phyloP scores from a whole-genome alignment of 495 filamentous ascomycete genomes.

The Cairneyella variabilis region DNA sequence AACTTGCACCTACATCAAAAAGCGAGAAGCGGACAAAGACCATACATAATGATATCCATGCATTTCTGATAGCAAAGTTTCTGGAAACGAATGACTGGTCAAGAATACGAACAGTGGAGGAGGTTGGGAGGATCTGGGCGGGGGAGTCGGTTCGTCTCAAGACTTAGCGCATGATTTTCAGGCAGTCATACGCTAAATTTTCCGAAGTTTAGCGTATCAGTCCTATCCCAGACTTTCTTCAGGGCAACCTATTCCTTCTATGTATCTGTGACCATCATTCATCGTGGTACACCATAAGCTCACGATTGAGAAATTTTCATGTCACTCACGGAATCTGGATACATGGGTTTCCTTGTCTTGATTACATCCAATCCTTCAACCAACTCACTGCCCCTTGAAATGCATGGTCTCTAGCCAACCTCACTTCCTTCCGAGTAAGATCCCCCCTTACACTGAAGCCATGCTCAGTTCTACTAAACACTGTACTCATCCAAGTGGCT shows the following conservation, averaged over 20 bases:
- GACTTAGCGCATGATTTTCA: not conserved
- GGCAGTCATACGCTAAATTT: not conserved
- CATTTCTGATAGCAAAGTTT: too few relatives aligned
- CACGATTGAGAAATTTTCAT: too few relatives aligned
- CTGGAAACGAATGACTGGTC: not conserved
- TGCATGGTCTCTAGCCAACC: constrained; percentile 4
- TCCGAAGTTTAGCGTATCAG: not conserved
- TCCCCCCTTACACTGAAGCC: constrained; percentile 13
- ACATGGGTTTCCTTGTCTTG: not conserved
- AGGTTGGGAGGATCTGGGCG: not conserved
- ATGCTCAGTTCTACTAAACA: constrained; percentile 6
- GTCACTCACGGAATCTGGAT: too few relatives aligned
- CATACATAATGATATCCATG: too few relatives aligned
- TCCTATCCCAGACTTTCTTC: too few relatives aligned
- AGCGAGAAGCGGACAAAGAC: too few relatives aligned
- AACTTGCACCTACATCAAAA: too few relatives aligned
- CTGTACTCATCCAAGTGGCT: constrained; percentile 11
- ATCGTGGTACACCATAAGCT: too few relatives aligned
- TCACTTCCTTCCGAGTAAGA: constrained; percentile 2
- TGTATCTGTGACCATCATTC: too few relatives aligned
- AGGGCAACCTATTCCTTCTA: too few relatives aligned
- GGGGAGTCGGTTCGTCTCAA: not conserved
- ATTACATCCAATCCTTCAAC: constrained; percentile 8
- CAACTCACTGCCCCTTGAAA: constrained; percentile 8
- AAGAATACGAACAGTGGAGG: not conserved